Percentiles rank a stretch among this genome's conserved stretches.
phyloP scores from a whole-genome alignment of 2,329 filamentous ascomycete genomes.

The Beauveria pseudobassiana region DNA sequence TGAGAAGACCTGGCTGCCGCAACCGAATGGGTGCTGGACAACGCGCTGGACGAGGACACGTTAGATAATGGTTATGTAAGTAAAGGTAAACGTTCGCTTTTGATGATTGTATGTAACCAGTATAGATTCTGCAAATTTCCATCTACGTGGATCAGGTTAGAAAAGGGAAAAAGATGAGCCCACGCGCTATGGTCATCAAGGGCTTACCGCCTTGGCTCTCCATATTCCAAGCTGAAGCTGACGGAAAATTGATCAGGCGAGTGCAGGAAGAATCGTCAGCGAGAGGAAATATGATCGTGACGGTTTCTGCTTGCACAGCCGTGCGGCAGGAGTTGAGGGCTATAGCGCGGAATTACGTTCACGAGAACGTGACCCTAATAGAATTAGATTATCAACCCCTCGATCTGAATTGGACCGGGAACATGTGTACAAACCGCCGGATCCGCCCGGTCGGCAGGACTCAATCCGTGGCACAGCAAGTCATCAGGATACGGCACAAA shows the following conservation, averaged over 20 bases:
- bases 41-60: constrained; percentile 9
- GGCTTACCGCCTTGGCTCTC: constrained; percentile 1
- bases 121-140: not conserved
- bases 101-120: not conserved
- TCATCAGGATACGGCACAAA: too few species aligned
- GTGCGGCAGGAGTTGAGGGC: too few species aligned
- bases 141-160: not conserved
- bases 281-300: constrained; percentile 5
- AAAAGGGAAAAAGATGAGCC: constrained; percentile 1
- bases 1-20: constrained; percentile 5
- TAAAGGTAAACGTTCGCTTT: not conserved
- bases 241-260: constrained; percentile 8
- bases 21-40: constrained; percentile 6
- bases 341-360: too few species aligned
- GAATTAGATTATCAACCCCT: too few species aligned
- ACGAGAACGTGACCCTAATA: too few species aligned
- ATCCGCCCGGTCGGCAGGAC: too few species aligned
- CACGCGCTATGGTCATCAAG: constrained; percentile 1
- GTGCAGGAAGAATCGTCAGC: constrained; percentile 8
- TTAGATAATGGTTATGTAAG: constrained; percentile 13
- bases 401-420: too few species aligned
- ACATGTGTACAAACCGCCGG: too few species aligned
- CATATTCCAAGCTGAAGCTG: constrained; percentile 1
- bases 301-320: not conserved
- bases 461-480: too few species aligned